Evolutionary conservation across 2,329 filamentous ascomycete genomes (phyloP).

Genomic region (Blastomyces emzantsi): DNA sequence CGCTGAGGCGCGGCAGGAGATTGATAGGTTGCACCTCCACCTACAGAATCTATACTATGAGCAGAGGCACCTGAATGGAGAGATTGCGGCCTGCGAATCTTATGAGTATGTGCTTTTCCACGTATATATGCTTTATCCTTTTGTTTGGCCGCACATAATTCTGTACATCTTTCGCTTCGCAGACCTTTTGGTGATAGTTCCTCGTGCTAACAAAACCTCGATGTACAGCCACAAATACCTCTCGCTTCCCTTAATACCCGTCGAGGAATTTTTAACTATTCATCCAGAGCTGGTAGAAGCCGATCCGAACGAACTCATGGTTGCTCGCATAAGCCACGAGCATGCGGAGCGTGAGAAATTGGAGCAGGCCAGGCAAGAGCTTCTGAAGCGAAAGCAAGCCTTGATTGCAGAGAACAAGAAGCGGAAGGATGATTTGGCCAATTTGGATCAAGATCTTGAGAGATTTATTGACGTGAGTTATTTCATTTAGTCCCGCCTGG

Average conservation of each 20-base stretch:
- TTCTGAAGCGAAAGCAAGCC: constrained; percentile 62
- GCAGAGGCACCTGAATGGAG: constrained; percentile 78
- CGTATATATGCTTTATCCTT: not conserved
- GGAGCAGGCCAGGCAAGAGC: constrained; percentile 71
- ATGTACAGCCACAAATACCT: constrained; percentile 54
- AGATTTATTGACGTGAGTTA: constrained; percentile 76
- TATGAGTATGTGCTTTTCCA: constrained; percentile 61
- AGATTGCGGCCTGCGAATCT: constrained; percentile 82
- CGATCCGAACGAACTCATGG: constrained; percentile 74
- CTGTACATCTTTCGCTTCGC: no score
- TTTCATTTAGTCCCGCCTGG: not conserved
- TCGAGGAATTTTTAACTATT: constrained; percentile 67
- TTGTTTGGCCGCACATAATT: not conserved
- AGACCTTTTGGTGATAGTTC: not conserved
- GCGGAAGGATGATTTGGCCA: constrained; percentile 85
- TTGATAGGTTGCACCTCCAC: constrained; percentile 83
- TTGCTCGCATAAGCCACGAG: constrained; percentile 86
- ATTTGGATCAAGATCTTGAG: constrained; percentile 83
- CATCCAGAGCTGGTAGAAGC: constrained; percentile 65
- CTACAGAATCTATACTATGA: constrained; percentile 96
- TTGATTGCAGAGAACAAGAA: constrained; percentile 75
- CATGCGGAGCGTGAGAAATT: constrained; percentile 72
- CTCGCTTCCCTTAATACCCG: constrained; percentile 72
- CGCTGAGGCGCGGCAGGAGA: constrained; percentile 77
- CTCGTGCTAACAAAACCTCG: constrained; percentile 1